These are phyloP conservation scores for Talaromyces stipitatus DNA, from an alignment of 495 filamentous ascomycete species.

Conservation along the genomic window DNA sequence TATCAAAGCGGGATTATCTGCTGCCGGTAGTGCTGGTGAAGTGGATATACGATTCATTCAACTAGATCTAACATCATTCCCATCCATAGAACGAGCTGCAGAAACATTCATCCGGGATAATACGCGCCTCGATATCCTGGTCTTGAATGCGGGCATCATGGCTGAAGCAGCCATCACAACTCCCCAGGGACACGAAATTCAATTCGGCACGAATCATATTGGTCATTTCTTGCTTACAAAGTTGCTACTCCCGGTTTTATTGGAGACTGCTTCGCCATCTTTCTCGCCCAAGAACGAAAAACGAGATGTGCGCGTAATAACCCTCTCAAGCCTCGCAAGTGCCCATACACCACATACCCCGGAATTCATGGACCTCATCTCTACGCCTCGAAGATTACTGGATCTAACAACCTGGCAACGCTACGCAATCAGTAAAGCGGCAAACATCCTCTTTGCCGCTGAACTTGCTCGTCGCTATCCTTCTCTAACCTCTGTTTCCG, in stretches of 20 bases:
- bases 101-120: conserved; percentile 36
- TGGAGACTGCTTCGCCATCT: conserved; percentile 31
- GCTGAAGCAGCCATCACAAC: conserved; percentile 38
- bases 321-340: conserved; percentile 23
- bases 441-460: conserved; percentile 57
- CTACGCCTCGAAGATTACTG: conserved; percentile 26
- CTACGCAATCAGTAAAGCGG: conserved; percentile 62
- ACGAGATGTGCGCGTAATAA: conserved; percentile 24
- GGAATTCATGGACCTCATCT: conserved; percentile 1
- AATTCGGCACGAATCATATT: conserved; percentile 67
- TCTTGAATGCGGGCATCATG: conserved; percentile 69
- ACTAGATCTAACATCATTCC: conserved; percentile 45
- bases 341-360: conserved; percentile 32
- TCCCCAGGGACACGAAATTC: conserved; percentile 59
- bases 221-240: conserved; percentile 59
- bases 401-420: conserved; percentile 31
- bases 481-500: conserved; percentile 43
- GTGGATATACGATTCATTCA: conserved; percentile 41
- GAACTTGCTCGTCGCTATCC: conserved; percentile 54
- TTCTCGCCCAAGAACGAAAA: neutral
- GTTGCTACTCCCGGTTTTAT: conserved; percentile 52
- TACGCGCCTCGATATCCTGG: conserved; percentile 52
- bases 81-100: conserved; percentile 42
- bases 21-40: neutral
- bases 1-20: conserved; percentile 32